Evolutionary conservation across 2,329 filamentous ascomycete genomes (phyloP).

Genomic region (Colletotrichum sp.): DNA sequence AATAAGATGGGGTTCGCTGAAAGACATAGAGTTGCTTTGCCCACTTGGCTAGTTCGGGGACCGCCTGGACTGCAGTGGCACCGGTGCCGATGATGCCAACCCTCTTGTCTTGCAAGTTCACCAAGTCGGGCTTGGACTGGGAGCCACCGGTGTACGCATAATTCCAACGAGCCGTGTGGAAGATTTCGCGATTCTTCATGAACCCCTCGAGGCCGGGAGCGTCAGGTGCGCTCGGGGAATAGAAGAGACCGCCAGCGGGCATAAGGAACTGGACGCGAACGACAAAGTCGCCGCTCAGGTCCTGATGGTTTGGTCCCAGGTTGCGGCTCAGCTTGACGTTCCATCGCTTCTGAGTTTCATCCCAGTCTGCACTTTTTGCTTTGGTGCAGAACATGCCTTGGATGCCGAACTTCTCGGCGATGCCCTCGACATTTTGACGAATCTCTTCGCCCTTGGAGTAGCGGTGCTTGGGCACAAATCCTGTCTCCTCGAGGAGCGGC

Average conservation of each 20-base stretch:
- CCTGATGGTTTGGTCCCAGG: conserved; percentile 37
- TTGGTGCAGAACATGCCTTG: conserved; percentile 45
- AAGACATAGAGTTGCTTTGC: conserved; percentile 58
- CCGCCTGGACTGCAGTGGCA: conserved; percentile 50
- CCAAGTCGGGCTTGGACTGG: conserved; percentile 39
- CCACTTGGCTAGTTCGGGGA: conserved; percentile 50
- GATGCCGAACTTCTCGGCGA: conserved; percentile 47
- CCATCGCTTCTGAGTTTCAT: conserved; percentile 37
- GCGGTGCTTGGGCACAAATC: conserved; percentile 23
- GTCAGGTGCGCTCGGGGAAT: conserved; percentile 37
- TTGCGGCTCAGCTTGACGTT: conserved; percentile 23
- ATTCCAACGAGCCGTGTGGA: conserved; percentile 54
- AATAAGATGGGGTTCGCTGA: conserved; percentile 55
- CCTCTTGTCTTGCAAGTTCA: conserved; percentile 49
- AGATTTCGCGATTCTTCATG: conserved; percentile 45
- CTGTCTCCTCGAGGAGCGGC: conserved; percentile 13
- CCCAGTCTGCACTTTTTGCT: conserved; percentile 47
- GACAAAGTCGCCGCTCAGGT: conserved; percentile 19
- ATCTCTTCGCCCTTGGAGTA: conserved; percentile 41
- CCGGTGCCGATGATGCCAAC: conserved; percentile 57
- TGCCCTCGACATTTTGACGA: conserved; percentile 42
- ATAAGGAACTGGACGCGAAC: conserved; percentile 44
- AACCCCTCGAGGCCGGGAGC: background rate
- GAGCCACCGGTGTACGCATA: conserved; percentile 47
- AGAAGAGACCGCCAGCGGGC: conserved; percentile 41